Percentiles rank a stretch among this genome's conserved stretches.
Conservation (phyloP, 192 early-diverging fungal genomes). For the Borealophlyctis nickersoniae region DNA sequence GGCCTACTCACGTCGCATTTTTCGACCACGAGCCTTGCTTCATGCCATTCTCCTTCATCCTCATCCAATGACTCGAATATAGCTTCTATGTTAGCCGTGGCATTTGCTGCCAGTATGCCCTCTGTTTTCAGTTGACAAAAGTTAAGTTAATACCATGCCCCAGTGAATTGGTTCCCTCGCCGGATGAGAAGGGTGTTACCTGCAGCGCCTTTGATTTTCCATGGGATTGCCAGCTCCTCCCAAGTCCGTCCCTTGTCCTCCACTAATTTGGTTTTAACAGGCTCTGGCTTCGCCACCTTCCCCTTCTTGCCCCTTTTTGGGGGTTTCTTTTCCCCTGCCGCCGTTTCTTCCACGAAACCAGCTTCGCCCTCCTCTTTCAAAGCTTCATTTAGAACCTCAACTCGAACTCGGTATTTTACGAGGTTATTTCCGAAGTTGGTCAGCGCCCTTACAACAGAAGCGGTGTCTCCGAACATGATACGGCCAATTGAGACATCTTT, state of each 20-base stretch:
- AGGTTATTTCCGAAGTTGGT: constrained; percentile 47
- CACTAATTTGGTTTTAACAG: constrained; percentile 5
- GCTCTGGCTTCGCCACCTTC: constrained; percentile 20
- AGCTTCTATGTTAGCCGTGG: constrained; percentile 30
- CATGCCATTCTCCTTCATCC: constrained; percentile 52
- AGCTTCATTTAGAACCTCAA: constrained; percentile 30
- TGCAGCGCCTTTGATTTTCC: constrained; percentile 35
- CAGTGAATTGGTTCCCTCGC: background rate
- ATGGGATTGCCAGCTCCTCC: constrained; percentile 26
- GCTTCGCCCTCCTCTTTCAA: constrained; percentile 11
- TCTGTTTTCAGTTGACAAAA: constrained; percentile 19
- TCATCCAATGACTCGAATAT: constrained; percentile 46
- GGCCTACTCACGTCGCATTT: constrained; percentile 36
- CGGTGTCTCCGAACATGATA: constrained; percentile 48
- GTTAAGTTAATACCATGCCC: background rate
- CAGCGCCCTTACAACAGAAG: constrained; percentile 27
- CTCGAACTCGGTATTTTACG: constrained; percentile 44
- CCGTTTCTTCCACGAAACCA: constrained; percentile 14
- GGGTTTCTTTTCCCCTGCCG: constrained; percentile 3
- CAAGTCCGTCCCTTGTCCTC: constrained; percentile 19
- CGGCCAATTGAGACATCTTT: constrained; percentile 48
- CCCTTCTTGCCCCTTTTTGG: constrained; percentile 23
- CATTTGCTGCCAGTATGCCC: constrained; percentile 40
- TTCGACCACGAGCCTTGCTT: constrained; percentile 49
- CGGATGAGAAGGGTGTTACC: background rate